Percentiles rank a stretch among this genome's conserved stretches.
Conservation (phyloP, 257 asterid species). For the Agastache rugosa region DNA sequence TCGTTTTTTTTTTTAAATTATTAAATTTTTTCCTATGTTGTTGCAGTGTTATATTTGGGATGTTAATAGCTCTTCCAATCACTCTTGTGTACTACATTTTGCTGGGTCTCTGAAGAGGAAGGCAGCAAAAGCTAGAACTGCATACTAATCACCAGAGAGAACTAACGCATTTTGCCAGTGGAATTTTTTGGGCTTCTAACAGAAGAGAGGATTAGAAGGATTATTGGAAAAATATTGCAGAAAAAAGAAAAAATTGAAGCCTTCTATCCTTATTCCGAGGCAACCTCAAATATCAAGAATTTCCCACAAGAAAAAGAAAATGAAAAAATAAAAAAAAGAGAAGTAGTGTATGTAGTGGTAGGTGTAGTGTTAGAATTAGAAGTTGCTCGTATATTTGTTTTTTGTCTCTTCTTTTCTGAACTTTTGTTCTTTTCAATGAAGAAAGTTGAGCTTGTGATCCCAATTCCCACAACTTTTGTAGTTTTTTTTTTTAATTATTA, state of each 20-base stretch:
- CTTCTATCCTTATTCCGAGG: background rate
- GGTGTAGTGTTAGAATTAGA: conserved; percentile 36
- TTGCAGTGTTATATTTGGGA: conserved; percentile 94
- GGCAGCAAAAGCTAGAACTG: conserved; percentile 7
- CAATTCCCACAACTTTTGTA: conserved; percentile 28
- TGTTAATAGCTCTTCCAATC: conserved; percentile 89
- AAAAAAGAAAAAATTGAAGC: background rate
- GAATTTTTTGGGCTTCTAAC: conserved; percentile 62
- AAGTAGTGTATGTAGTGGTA: conserved; percentile 39
- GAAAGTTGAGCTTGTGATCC: conserved; percentile 44
- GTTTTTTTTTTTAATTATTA: background rate
- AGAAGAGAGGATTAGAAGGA: conserved; percentile 29
- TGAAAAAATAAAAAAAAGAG: conserved; percentile 4
- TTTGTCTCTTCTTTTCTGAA: conserved; percentile 30
- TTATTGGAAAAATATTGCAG: conserved; percentile 26
- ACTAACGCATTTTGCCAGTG: conserved; percentile 50
- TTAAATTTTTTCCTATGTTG: background rate
- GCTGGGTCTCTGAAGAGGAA: conserved; percentile 68
- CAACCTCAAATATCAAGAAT: conserved; percentile 21
- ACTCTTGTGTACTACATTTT: conserved; percentile 84
- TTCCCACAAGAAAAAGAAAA: background rate
- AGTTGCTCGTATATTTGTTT: conserved; percentile 3
- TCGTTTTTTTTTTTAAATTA: too few relatives aligned
- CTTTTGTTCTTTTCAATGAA: conserved; percentile 46
- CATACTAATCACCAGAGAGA: conserved; percentile 32